Evolutionary conservation across 257 asterid species (phyloP), one percentile per base, ranked within the genome.

Genomic region (Nicotiana otophora): DNA sequence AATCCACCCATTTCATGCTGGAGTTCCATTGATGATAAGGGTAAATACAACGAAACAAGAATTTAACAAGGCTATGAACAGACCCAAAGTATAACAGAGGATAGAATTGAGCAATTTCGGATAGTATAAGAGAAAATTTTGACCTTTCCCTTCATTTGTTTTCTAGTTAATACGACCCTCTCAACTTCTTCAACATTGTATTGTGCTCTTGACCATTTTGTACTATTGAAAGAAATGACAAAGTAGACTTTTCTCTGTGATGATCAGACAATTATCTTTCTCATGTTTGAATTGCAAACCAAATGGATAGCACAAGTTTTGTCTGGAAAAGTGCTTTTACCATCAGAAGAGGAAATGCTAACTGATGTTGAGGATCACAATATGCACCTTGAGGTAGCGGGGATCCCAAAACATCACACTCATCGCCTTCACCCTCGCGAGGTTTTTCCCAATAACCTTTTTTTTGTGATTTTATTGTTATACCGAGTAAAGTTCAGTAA

Each of bases 291-390:
- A 36, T 78, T 90, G 34, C 98, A 93, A 88, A 89, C 92, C 8
- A 90, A 85, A 88, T 93, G 97, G 97, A 84, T 91, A 15, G 94
- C 97, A 0, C 82, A 34, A 4, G 87, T 86, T 62, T 77, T 92
- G 63, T 90, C 93, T 1, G 93, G 94, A 11, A 88, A 84, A 78
- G 88, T 34, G 1, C 10, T 23, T 34, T 86, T 93, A 54, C 96
- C 95, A 0, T 86, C 91, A 0, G 77, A 60, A 70, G 91, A 85
- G 80, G 87, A 88, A 36, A 93, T 92, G 97, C 20, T 85, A 80
- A 83, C 87, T 0, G 90, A 89, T 33, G 88, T 89, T n/a, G 64
- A 88, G 76, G 80, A 83, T 28, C 46, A 87, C 82, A 92, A 93
- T 82, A 82, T 19, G 83, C 1, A 10, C 19, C 70, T 91, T 91